Base-by-base conservation (phyloP, 441 rosid genomes). In the Euphorbia schlechtendalii region DNA sequence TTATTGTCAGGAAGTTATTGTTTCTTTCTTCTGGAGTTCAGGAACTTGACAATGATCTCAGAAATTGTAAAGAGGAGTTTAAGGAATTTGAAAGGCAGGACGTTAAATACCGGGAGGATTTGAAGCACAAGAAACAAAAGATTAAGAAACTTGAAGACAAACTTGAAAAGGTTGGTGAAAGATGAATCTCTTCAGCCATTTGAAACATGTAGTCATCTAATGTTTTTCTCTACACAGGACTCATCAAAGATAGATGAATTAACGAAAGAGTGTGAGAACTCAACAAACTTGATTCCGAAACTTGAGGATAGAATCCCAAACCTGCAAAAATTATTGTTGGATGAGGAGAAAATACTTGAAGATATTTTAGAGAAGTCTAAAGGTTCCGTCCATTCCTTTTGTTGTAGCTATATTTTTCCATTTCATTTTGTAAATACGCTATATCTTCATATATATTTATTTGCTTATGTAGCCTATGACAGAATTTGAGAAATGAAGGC, bases 81-180 rank as follows among this genome's bases (percentile, higher is more conserved):
- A 90, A 87, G 83, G 97, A 93, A 67, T 93, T 93, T 77, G 96
- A 93, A 83, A 85, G 96, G 82, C 96, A 87, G 73, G 97, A 90
- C 74, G 88, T 93, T 73, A 90, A 93, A 69, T 80, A 87, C 66
- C 78, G 96, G 68, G 99, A 93, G 77, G 96, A 90, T 77, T 68
- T 87, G 76, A 90, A 86, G 85, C 97, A 94, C 81, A 75, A 73
- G 84, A 94, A 90, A 80, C 99, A 90, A 77, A 94, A 90, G 82
- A 80, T 94, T 54, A 94, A 89, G 84, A 94, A 90, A 77, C 86
- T 90, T 30, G 96, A 94, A 68, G 99, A 86, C 66, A 94, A 89
- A 76, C 71, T 84, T 74, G 83, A 78, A 58, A 94, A 90, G 92
- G 97, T 94, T 76, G 43, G 71, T 43, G 7, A 71, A 61, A 68